phyloP scores from a whole-genome alignment of 1,284 basidiomycete genomes.

The Naganishia liquefaciens region DNA sequence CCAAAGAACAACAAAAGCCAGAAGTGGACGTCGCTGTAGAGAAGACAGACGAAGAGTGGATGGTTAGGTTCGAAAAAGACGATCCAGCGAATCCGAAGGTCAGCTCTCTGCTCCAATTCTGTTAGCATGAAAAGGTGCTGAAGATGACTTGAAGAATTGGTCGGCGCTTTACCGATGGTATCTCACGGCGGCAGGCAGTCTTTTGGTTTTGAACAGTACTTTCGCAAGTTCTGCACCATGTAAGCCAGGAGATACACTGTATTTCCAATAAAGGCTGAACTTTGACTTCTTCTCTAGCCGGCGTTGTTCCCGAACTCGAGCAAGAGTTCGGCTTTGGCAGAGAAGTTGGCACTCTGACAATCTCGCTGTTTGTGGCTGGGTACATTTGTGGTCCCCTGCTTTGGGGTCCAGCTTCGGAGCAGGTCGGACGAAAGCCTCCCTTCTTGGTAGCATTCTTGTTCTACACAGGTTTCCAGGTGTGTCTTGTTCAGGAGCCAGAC shows the following conservation, averaged over 20 bases:
- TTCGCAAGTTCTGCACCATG: slow-evolving; percentile 53
- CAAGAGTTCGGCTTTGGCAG: slow-evolving; percentile 61
- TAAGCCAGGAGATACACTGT: too few relatives aligned
- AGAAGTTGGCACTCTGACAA: slow-evolving; percentile 59
- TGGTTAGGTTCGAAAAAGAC: slow-evolving; percentile 50
- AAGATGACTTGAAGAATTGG: slow-evolving; percentile 60
- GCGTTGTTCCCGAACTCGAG: slow-evolving; percentile 27
- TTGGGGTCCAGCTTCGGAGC: slow-evolving; percentile 60
- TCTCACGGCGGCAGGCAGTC: slow-evolving; percentile 62
- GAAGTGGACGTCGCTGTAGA: slow-evolving; percentile 36
- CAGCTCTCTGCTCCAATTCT: slow-evolving; percentile 20
- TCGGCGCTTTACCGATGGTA: slow-evolving; percentile 62
- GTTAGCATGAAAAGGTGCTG: neutral
- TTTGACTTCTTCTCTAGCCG: neutral
- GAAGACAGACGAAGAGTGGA: slow-evolving; percentile 32
- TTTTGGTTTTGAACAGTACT: slow-evolving; percentile 68
- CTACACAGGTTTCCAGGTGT: slow-evolving; percentile 60
- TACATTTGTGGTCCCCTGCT: slow-evolving; percentile 64
- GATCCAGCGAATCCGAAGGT: slow-evolving; percentile 52
- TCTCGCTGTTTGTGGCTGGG: slow-evolving; percentile 54
- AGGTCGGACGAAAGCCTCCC: slow-evolving; percentile 61
- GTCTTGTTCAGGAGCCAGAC: neutral
- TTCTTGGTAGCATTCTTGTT: slow-evolving; percentile 68
- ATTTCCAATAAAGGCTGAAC: too few relatives aligned
- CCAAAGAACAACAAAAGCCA: slow-evolving; percentile 35